These are phyloP conservation scores for Hordeum marinum DNA, from an alignment of 176 grass and related monocot genomes.

Conservation along the genomic window DNA sequence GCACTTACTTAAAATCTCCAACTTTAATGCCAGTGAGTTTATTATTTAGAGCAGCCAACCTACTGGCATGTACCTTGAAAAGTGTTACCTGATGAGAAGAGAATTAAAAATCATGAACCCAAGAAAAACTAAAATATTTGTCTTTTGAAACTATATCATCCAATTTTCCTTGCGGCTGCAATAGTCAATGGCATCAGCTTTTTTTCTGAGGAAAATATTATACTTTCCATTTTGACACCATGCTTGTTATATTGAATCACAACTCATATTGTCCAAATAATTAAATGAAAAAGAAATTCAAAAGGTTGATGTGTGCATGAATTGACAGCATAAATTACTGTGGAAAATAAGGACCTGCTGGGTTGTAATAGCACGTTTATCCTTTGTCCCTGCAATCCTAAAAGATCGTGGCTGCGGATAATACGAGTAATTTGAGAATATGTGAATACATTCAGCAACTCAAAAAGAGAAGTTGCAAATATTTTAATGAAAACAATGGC, in stretches of 20 bases:
- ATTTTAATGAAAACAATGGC: not conserved
- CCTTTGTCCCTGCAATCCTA: conserved; percentile 93
- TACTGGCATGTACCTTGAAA: conserved; percentile 78
- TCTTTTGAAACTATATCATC: conserved; percentile 2
- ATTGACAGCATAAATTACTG: not conserved
- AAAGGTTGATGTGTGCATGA: not conserved
- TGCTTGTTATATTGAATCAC: not conserved
- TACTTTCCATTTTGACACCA: not conserved
- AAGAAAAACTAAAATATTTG: not conserved
- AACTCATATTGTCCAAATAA: conserved; percentile 6
- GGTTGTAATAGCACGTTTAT: conserved; percentile 89
- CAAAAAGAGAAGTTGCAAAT: not conserved
- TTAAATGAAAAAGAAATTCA: not conserved
- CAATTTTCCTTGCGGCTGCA: not conserved
- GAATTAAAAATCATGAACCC: conserved; percentile 5
- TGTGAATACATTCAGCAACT: conserved; percentile 13
- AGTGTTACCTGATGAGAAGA: conserved; percentile 67
- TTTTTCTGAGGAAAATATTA: conserved; percentile 4
- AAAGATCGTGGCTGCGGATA: conserved; percentile 71
- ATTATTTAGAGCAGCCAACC: conserved; percentile 71
- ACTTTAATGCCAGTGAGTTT: conserved; percentile 81
- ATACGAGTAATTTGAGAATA: conserved; percentile 20
- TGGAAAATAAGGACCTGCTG: conserved; percentile 48
- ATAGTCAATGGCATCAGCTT: not conserved
- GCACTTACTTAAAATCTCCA: conserved; percentile 82